Conservation (phyloP, 179 eudicot genomes). For the Camellia oleifera region DNA sequence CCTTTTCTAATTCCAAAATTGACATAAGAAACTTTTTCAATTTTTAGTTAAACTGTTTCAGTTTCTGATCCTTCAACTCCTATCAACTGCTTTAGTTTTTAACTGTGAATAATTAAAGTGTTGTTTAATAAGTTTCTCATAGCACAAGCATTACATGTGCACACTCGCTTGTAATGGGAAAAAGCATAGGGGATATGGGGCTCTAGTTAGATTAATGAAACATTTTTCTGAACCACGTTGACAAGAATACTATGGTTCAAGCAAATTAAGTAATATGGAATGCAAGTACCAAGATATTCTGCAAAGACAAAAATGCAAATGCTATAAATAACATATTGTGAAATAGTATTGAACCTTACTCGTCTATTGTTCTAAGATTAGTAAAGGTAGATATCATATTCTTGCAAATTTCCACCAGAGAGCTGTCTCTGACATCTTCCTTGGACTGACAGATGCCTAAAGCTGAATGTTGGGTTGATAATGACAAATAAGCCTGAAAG, state of each 20-base stretch:
- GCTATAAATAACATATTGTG: not conserved
- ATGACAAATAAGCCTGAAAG: slow-evolving; percentile 71
- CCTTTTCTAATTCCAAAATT: no score
- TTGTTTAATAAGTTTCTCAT: no score
- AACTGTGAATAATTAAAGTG: no score
- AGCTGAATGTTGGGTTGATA: slow-evolving; percentile 37
- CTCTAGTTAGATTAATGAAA: no score
- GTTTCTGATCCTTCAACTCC: no score
- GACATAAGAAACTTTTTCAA: no score
- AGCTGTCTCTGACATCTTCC: slow-evolving; percentile 34
- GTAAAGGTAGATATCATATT: slow-evolving; percentile 64
- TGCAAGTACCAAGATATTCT: not conserved
- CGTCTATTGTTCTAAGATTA: slow-evolving; percentile 46
- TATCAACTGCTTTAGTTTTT: no score
- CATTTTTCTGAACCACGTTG: not conserved
- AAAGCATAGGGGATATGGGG: no score
- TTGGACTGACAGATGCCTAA: slow-evolving; percentile 33
- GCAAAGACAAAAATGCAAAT: not conserved
- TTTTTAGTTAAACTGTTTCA: no score
- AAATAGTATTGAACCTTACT: slow-evolving; percentile 41
- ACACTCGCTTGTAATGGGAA: no score
- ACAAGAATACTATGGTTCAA: not conserved
- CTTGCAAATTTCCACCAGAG: slow-evolving; percentile 55
- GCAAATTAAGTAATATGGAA: not conserved
- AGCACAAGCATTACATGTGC: no score